phyloP scores from a whole-genome alignment of 176 grass and related monocot species.

The Triticum monococcum region DNA sequence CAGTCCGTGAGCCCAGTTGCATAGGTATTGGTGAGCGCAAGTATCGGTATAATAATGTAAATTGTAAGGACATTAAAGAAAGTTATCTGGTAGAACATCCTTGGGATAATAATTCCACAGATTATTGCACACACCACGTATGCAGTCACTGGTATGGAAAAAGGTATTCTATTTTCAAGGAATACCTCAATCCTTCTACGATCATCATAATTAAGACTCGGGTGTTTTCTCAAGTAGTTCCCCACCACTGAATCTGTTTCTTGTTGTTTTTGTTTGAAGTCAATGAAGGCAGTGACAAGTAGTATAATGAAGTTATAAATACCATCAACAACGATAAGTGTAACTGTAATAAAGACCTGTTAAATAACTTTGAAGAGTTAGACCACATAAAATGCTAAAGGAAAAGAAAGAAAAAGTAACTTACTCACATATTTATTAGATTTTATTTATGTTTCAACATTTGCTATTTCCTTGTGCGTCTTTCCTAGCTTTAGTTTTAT shows the following conservation, averaged over 20 bases:
- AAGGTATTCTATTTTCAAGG: constrained; percentile 23
- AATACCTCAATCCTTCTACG: constrained; percentile 49
- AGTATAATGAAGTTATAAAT: constrained; percentile 52
- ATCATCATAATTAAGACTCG: constrained; percentile 62
- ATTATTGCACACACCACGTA: constrained; percentile 9
- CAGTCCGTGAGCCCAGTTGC: constrained; percentile 52
- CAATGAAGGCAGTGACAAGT: neutral
- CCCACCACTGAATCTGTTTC: constrained; percentile 10
- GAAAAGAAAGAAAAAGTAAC: neutral
- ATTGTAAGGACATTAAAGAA: constrained; percentile 28
- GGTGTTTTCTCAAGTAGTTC: constrained; percentile 25
- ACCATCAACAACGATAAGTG: constrained; percentile 51
- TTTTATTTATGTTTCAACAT: neutral
- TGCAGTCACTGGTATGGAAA: neutral
- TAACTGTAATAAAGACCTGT: constrained; percentile 11
- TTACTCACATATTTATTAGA: neutral
- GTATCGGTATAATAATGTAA: neutral
- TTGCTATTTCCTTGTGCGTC: neutral
- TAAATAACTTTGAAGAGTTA: neutral
- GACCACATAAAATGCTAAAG: neutral
- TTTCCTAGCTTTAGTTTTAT: neutral
- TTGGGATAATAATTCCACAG: neutral
- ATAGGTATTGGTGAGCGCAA: constrained; percentile 47
- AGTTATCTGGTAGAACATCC: constrained; percentile 35
- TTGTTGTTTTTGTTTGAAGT: constrained; percentile 41